A percentile compares a stretch with the other conserved stretches of the same genome.
These are phyloP conservation scores for Saksenaea oblongispora DNA, from an alignment of 371 early-diverging fungal species.

Conservation along the genomic window DNA sequence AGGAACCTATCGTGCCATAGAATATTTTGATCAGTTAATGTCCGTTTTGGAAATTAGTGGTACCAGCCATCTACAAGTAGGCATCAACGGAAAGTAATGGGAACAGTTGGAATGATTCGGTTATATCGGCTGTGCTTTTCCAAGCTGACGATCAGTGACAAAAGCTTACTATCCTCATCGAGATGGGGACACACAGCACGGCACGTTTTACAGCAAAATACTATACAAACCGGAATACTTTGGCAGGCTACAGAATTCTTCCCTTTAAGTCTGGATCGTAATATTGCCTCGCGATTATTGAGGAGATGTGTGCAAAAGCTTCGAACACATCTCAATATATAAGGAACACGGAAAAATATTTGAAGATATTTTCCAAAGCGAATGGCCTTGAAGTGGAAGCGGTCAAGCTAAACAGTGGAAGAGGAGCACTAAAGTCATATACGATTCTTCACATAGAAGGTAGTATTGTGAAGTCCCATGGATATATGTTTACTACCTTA, in stretches of 20 bases:
- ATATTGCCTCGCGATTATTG: not conserved
- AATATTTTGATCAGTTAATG: not conserved
- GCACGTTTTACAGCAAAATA: not conserved
- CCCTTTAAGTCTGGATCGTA: not conserved
- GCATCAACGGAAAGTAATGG: not conserved
- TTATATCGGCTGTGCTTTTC: not conserved
- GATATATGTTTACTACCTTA: not conserved
- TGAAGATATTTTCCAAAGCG: not conserved
- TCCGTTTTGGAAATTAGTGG: not conserved
- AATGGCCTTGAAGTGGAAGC: not conserved
- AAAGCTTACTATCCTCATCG: not conserved
- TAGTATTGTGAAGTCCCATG: too few relatives aligned
- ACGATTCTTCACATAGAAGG: not conserved
- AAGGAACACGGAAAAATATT: not conserved
- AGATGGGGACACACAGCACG: not conserved
- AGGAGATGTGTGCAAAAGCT: not conserved
- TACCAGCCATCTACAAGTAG: not conserved
- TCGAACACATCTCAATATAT: not conserved
- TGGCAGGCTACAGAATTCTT: not conserved
- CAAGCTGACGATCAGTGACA: not conserved
- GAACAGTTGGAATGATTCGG: not conserved
- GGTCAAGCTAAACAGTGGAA: not conserved
- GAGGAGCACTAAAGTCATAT: too few relatives aligned
- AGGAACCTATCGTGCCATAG: not conserved
- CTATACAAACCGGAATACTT: not conserved